Base-by-base conservation (phyloP, 2,329 filamentous ascomycete species). In the Colletotrichum nymphaeae region DNA sequence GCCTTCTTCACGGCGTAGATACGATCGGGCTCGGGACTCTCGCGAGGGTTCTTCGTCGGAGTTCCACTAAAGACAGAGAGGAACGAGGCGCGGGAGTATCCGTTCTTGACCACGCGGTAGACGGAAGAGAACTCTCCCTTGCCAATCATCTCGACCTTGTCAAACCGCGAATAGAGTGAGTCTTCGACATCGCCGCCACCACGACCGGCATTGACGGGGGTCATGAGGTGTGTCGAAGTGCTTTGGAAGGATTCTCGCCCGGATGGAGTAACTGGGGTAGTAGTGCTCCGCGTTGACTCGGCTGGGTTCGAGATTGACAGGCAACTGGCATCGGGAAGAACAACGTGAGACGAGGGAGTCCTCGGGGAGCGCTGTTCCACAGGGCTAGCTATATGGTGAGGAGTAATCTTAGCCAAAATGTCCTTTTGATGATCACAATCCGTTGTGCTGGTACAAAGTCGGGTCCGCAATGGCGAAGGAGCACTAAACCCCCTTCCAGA, bases 1-100 rank as follows among this genome's bases (percentile, higher is more conserved):
- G 94, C 92, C 85, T 97, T 98, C 86, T 99, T 99, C 67, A 99
- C 95, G 2, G 96, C 96, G 86, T 93, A 98, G 0, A 97, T 91
- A 67, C 89, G 87, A 42, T 88, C 87, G 37, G 88, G 86, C 26
- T 88, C 78, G 8, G 89, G 85, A 53, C 86, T 88, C 12, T 87
- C 88, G 9, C 90, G 87, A n/a, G 88, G 76, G 26, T 78, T 76
- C 28, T 77, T 85, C 12, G 86, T 85, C 1, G 88, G 85, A 1
- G 87, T 88, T 73, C 83, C 82, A 58, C 85, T 85, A 67, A 87
- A 82, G 63, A 82, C 79, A 11, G 72, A 68, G 52, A 76, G 76
- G 66, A 78, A 75, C 1, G 76, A 76, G 5, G 55, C 67, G 11
- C 77, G 75, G 32, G 80, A 73, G n/a, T 80, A 78, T 9, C 76